phyloP scores from a whole-genome alignment of 176 grass and related monocot species.

The Zea luxurians region DNA sequence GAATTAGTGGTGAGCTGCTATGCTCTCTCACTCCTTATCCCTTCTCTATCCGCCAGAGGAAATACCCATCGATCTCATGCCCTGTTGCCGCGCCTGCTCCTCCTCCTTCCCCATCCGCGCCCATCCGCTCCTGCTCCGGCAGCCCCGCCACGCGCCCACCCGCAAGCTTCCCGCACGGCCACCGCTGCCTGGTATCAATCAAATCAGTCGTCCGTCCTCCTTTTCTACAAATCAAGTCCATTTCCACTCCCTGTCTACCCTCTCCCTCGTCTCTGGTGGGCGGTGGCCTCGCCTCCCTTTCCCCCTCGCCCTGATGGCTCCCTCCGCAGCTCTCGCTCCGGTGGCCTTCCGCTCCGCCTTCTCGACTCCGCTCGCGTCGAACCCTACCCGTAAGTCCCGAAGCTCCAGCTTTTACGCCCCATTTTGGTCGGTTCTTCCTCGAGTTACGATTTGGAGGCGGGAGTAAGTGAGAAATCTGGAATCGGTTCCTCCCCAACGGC shows the following conservation, averaged over 20 bases:
- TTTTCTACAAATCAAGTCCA: slow-evolving; percentile 20
- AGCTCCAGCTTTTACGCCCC: background rate
- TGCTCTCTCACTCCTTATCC: background rate
- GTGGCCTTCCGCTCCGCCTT: slow-evolving; percentile 46
- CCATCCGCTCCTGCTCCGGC: background rate
- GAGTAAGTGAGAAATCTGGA: background rate
- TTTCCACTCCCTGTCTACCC: background rate
- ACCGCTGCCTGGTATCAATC: background rate
- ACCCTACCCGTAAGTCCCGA: slow-evolving; percentile 39
- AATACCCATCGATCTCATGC: too few relatives aligned
- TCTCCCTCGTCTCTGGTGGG: background rate
- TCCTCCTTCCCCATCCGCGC: background rate
- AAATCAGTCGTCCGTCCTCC: background rate
- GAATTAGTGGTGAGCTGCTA: too few relatives aligned
- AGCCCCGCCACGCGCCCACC: background rate
- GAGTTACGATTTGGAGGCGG: background rate
- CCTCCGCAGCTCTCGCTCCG: slow-evolving; percentile 42
- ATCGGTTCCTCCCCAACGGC: background rate
- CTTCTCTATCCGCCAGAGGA: background rate
- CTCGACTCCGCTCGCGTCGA: slow-evolving; percentile 28
- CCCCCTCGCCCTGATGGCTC: slow-evolving; percentile 27
- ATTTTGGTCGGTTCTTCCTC: slow-evolving; percentile 18
- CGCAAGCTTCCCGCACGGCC: background rate
- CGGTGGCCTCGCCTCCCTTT: background rate
- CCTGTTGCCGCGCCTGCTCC: background rate